Conservation (phyloP, 2,329 filamentous ascomycete species). For the Alternaria sp. region DNA sequence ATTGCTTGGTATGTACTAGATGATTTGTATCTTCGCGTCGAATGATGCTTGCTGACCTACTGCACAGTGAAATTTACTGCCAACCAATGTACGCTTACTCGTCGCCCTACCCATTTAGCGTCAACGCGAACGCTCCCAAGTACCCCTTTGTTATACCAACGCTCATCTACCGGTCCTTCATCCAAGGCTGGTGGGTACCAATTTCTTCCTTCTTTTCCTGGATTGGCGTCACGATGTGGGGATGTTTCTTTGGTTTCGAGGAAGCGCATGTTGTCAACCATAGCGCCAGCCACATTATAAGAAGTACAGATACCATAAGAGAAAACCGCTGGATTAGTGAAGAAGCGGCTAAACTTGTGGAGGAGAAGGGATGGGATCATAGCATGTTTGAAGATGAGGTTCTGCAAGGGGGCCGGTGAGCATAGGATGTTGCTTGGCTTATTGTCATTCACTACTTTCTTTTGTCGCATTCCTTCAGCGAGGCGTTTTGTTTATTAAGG, state of each 20-base stretch:
- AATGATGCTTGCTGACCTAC: constrained; percentile 10
- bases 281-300: constrained; percentile 3
- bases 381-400: constrained; percentile 41
- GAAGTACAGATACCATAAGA: constrained; percentile 3
- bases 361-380: constrained; percentile 34
- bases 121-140: constrained; percentile 61
- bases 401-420: constrained; percentile 10
- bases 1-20: constrained; percentile 54
- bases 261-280: constrained; percentile 12
- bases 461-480: constrained; percentile 23
- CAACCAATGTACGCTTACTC: constrained; percentile 58
- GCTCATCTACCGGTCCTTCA: constrained; percentile 57
- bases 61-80: constrained; percentile 58
- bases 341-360: constrained; percentile 17
- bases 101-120: constrained; percentile 60
- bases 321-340: constrained; percentile 19
- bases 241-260: constrained; percentile 19
- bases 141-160: constrained; percentile 66
- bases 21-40: background rate
- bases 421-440: background rate
- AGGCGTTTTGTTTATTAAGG: constrained; percentile 20
- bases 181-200: constrained; percentile 49
- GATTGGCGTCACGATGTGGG: constrained; percentile 24
- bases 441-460: constrained; percentile 11
- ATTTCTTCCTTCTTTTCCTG: constrained; percentile 33